Percentiles rank a stretch among this genome's conserved stretches.
phyloP scores from a whole-genome alignment of 164 flowering plant genomes.

The Akebia trifoliata region DNA sequence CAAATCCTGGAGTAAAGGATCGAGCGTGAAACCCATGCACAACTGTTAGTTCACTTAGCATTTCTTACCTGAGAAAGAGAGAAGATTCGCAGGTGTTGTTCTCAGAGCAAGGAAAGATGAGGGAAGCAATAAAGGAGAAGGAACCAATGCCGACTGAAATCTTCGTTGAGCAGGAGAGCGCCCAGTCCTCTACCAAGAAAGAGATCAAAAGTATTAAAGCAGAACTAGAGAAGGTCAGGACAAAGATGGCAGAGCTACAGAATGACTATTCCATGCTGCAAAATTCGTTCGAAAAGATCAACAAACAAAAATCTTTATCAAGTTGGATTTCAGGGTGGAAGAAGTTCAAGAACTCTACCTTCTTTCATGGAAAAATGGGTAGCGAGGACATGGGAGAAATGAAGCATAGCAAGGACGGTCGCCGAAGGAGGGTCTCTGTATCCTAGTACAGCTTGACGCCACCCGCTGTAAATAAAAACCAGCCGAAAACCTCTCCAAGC shows the following conservation, averaged over 20 bases:
- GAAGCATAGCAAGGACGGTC: slow-evolving; percentile 13
- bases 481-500: not conserved
- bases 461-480: not conserved
- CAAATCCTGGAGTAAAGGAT: no score
- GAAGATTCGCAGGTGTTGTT: slow-evolving; percentile 50
- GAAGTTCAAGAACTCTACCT: slow-evolving; percentile 45
- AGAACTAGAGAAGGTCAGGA: slow-evolving; percentile 56
- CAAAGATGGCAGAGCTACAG: slow-evolving; percentile 49
- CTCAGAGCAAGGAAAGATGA: slow-evolving; percentile 74
- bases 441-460: slow-evolving; percentile 21
- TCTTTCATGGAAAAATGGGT: slow-evolving; percentile 32
- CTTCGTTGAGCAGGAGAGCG: slow-evolving; percentile 31
- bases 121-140: slow-evolving; percentile 48
- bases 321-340: slow-evolving; percentile 55
- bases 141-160: slow-evolving; percentile 25
- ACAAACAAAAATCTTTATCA: slow-evolving; percentile 28
- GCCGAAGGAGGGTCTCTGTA: slow-evolving; percentile 36
- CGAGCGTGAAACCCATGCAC: not conserved
- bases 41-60: not conserved
- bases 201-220: slow-evolving; percentile 47
- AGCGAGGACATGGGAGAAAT: slow-evolving; percentile 22
- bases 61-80: slow-evolving; percentile 7
- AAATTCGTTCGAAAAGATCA: slow-evolving; percentile 42
- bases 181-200: slow-evolving; percentile 32
- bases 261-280: slow-evolving; percentile 52